A percentile compares a stretch with the other conserved stretches of the same genome.
phyloP scores from a whole-genome alignment of 2,329 filamentous ascomycete species.

The Coleophoma eucalyptorum region DNA sequence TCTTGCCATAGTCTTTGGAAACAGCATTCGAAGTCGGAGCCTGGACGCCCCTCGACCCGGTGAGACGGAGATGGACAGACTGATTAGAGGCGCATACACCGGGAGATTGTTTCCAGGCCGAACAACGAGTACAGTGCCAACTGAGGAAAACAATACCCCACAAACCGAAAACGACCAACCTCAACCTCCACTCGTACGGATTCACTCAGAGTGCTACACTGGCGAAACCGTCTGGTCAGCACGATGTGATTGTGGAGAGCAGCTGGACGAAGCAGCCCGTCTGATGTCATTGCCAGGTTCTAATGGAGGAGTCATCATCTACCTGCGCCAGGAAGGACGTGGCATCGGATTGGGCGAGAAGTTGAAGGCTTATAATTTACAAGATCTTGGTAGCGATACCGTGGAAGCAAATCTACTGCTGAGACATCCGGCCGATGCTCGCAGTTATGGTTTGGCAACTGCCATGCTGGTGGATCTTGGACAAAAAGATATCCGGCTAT shows the following conservation, averaged over 20 bases:
- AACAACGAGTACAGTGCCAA: constrained; percentile 42
- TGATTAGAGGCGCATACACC: constrained; percentile 91
- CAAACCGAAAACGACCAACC: constrained; percentile 8
- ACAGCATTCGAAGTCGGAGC: constrained; percentile 70
- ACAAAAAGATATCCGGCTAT: constrained; percentile 69
- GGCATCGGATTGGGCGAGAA: constrained; percentile 95
- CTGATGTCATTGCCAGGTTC: constrained; percentile 76
- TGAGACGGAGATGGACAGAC: constrained; percentile 83
- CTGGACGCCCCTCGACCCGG: constrained; percentile 69
- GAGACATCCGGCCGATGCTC: constrained; percentile 87
- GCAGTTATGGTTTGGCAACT: constrained; percentile 94
- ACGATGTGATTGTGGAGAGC: constrained; percentile 95
- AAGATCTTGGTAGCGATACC: constrained; percentile 95
- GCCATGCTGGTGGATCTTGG: constrained; percentile 89
- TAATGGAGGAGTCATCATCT: constrained; percentile 87
- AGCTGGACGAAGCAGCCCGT: constrained; percentile 91
- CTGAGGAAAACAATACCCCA: neutral
- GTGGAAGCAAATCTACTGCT: constrained; percentile 92
- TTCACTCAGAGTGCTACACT: constrained; percentile 98
- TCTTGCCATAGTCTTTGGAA: constrained; percentile 93
- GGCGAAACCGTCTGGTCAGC: constrained; percentile 98
- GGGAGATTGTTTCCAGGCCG: constrained; percentile 84
- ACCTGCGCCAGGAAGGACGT: constrained; percentile 90
- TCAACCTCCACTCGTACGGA: constrained; percentile 74
- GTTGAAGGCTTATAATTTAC: constrained; percentile 95